Percentiles rank a stretch among this genome's conserved stretches.
Conservation (phyloP, 2,329 filamentous ascomycete genomes). For the Venturia effusa region DNA sequence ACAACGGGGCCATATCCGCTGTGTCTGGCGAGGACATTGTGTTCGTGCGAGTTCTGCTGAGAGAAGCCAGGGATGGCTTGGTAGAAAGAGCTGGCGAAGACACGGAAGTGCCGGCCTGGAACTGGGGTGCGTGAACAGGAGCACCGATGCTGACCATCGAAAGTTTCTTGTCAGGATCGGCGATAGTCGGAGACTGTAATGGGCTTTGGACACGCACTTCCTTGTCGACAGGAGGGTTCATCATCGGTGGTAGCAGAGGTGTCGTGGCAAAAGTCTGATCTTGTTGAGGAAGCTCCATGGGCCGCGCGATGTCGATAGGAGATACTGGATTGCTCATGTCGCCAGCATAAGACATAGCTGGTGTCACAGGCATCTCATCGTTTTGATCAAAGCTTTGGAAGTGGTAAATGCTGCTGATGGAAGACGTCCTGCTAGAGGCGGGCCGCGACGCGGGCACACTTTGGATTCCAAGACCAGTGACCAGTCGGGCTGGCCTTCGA, state of each 20-base stretch:
- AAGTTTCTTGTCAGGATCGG: slow-evolving; percentile 40
- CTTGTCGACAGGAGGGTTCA: slow-evolving; percentile 29
- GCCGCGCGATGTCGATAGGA: slow-evolving; percentile 29
- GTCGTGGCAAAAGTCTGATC: slow-evolving; percentile 61
- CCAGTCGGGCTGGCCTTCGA: slow-evolving; percentile 29
- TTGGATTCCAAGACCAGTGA: slow-evolving; percentile 25
- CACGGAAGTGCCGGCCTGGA: slow-evolving; percentile 33
- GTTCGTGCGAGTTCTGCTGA: slow-evolving; percentile 28
- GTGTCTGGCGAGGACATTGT: slow-evolving; percentile 24
- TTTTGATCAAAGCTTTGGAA: slow-evolving; percentile 31
- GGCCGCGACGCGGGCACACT: slow-evolving; percentile 43
- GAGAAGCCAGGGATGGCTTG: slow-evolving; percentile 67
- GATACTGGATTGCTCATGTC: slow-evolving; percentile 19
- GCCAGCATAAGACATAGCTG: background rate
- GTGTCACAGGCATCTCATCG: slow-evolving; percentile 2
- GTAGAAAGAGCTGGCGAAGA: slow-evolving; percentile 66
- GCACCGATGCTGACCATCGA: slow-evolving; percentile 21
- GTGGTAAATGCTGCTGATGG: slow-evolving; percentile 50
- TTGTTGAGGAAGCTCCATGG: slow-evolving; percentile 35
- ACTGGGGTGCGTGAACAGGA: slow-evolving; percentile 37
- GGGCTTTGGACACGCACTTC: slow-evolving; percentile 56
- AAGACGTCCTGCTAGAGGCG: slow-evolving; percentile 68
- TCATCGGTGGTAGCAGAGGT: slow-evolving; percentile 72
- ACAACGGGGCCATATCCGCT: slow-evolving; percentile 51
- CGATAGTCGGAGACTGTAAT: slow-evolving; percentile 74